A percentile compares a stretch with the other conserved stretches of the same genome.
phyloP scores from a whole-genome alignment of 139 green algal genomes.

The Closterium sp. region DNA sequence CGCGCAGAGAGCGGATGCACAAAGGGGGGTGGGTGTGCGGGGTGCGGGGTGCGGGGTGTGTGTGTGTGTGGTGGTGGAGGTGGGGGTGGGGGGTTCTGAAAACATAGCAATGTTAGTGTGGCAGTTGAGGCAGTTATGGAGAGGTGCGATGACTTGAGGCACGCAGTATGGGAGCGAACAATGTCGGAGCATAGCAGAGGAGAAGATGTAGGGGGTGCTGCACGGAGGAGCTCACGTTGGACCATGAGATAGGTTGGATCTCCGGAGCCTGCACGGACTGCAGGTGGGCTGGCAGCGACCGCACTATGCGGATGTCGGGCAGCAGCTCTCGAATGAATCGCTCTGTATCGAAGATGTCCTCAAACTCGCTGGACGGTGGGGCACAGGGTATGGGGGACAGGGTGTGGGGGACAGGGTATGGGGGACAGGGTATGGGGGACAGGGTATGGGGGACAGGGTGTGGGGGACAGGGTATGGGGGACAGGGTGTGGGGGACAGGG shows the following conservation, averaged over 20 bases:
- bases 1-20: background rate
- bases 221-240: background rate
- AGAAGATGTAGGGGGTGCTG: background rate
- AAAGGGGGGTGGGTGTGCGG: background rate
- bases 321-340: conserved; percentile 14
- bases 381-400: no score
- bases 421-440: background rate
- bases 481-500: background rate
- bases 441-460: background rate
- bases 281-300: conserved; percentile 1
- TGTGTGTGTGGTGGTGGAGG: background rate
- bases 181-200: background rate
- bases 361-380: conserved; percentile 25
- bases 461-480: background rate
- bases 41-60: background rate
- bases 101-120: no score
- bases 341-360: conserved; percentile 31
- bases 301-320: conserved; percentile 12
- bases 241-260: conserved; percentile 12
- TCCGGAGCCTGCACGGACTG: background rate
- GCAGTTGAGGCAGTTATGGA: no score
- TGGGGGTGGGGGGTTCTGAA: no score
- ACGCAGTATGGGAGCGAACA: background rate
- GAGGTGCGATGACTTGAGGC: background rate
- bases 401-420: background rate